These are phyloP conservation scores for Metschnikowia bowlesiae DNA, from an alignment of 805 yeast species.

Conservation along the genomic window DNA sequence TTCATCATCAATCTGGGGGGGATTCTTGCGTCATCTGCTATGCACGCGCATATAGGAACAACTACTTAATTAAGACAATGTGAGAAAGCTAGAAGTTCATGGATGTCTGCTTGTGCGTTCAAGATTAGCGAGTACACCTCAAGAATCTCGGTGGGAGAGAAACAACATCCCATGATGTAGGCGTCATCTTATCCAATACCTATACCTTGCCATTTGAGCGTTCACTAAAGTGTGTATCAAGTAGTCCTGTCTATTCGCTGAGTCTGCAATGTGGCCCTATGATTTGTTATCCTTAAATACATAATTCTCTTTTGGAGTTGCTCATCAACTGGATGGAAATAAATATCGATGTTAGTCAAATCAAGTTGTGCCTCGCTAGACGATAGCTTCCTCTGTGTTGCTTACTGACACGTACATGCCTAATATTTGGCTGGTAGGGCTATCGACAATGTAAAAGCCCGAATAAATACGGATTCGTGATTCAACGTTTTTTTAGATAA, in stretches of 20 bases:
- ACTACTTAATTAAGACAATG: conserved; percentile 15
- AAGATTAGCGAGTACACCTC: conserved; percentile 11
- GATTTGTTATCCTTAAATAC: conserved; percentile 11
- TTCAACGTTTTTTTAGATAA: conserved; percentile 11
- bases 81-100: conserved; percentile 16
- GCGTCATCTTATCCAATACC: conserved; percentile 9
- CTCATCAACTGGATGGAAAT: conserved; percentile 5
- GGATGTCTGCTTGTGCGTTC: conserved; percentile 15
- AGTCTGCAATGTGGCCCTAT: conserved; percentile 15
- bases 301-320: not conserved
- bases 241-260: conserved; percentile 17
- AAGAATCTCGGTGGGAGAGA: conserved; percentile 11
- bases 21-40: not conserved
- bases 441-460: conserved; percentile 18
- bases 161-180: conserved; percentile 10
- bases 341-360: conserved; percentile 11
- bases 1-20: conserved; percentile 9
- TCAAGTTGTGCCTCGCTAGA: conserved; percentile 18
- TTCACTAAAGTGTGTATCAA: conserved; percentile 15
- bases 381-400: conserved; percentile 17
- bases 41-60: conserved; percentile 12
- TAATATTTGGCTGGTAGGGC: conserved; percentile 17
- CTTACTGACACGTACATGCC: conserved; percentile 19
- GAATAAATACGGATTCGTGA: conserved; percentile 18
- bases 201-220: conserved; percentile 10